Evolutionary conservation across 2,329 filamentous ascomycete genomes (phyloP), one percentile per base, ranked within the genome.

Genomic region (Xylariaceae sp.): DNA sequence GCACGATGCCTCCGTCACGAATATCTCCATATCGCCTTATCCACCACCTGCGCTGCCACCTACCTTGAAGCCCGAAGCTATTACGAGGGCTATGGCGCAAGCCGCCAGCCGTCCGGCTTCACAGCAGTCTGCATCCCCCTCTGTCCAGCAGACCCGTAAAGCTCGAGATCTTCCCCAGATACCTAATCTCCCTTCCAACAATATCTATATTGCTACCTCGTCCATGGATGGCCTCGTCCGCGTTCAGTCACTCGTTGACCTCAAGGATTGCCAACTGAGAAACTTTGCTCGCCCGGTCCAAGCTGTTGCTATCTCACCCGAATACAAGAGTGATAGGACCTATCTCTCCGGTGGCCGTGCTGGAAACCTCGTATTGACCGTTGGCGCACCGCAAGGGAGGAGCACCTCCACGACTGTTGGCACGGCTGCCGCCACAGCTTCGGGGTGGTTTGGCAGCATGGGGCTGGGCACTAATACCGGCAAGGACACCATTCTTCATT

Each of bases 201-300:
- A 91, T 51, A 95, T 99, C 41, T 89, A 94, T 69, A 88, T 99
- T 62, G 92, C 88, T 1, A 95, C 92, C 1, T 90, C 94, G 0
- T 97, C 94, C 0, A 89, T 95, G 67, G 94, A 99, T 70, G 95
- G 94, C 19, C 92, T 96, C 67, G 89, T 99, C 11, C 97, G 94
- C 65, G 83, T 99, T 0, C 86, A 91, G 55, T 95, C 90, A 1
- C 74, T 99, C 26, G 74, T 94, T 26, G 92, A 99, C 66, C 74
- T 87, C 39, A 95, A 91, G 65, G 94, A 99, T 72, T 91, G 96
- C 2, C 86, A 91, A 55, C 73, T 97, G 31, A 86, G 94, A 31
- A 96, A 96, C 69, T 99, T 97, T 73, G 90, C 89, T 1, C 83
- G 95, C 3, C 95, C 95, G 0, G 85, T 99, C 2, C 91, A 96